Evolutionary conservation across 805 yeast species (phyloP).

Genomic region (Spathaspora girioi): DNA sequence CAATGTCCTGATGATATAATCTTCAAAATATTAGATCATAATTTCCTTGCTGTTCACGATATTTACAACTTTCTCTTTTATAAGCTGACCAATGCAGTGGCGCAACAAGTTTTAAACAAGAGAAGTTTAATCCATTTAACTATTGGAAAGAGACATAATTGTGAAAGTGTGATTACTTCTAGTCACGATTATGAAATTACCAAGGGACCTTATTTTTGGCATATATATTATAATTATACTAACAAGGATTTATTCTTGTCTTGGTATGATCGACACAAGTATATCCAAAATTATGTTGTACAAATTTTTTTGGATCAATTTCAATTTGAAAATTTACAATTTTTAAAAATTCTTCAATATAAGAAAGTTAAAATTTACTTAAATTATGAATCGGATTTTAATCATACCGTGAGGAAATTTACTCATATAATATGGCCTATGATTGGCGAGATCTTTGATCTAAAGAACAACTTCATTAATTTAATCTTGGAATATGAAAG

Average conservation of each 20-base stretch:
- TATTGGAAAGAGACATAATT: constrained; percentile 2
- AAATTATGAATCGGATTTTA: constrained; percentile 3
- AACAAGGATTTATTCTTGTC: constrained; percentile 1
- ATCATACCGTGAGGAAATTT: constrained; percentile 4
- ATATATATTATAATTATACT: constrained; percentile 2
- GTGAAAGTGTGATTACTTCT: constrained; percentile 4
- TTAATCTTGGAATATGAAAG: constrained; percentile 4
- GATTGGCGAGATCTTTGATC: constrained; percentile 1
- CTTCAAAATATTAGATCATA: constrained; percentile 4
- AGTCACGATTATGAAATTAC: constrained; percentile 4
- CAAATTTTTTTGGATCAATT: constrained; percentile 5
- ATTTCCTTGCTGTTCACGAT: constrained; percentile 1
- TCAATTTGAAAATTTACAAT: constrained; percentile 3
- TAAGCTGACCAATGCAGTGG: constrained; percentile 1
- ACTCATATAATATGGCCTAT: constrained; percentile 6
- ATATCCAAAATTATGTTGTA: constrained; percentile 3
- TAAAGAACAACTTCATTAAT: neutral
- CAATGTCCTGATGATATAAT: constrained; percentile 8
- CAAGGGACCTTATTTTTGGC: constrained; percentile 5
- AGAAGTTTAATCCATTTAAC: constrained; percentile 2
- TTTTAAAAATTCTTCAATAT: constrained; percentile 1
- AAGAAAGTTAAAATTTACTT: constrained; percentile 5
- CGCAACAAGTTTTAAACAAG: constrained; percentile 4
- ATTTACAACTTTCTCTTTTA: constrained; percentile 3
- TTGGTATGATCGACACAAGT: constrained; percentile 4